Base-by-base conservation (phyloP, 768 basidiomycete species). In the Fistulinella prunicolor region DNA sequence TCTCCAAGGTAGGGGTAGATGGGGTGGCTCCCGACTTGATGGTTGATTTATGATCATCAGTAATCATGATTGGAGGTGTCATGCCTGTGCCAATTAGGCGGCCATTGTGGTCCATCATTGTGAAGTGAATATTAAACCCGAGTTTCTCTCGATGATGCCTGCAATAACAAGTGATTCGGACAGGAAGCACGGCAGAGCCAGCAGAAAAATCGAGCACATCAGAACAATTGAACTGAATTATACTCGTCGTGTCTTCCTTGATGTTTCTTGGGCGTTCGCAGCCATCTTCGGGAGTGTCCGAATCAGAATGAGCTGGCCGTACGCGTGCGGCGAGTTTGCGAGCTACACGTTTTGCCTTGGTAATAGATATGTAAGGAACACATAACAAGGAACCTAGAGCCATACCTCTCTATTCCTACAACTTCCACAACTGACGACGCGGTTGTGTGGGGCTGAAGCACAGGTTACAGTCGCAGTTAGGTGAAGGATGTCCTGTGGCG, bases 151-250 rank as follows among this genome's bases (percentile, higher is more conserved):
- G 86, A 70, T 99, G 95, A 74, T 98, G 96, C 43, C 95, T 85
- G 58, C 96, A 98, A 66, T 99, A 99, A 69, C 96, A 99, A 7
- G 95, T 95, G 51, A 99, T 91, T 38, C 96, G 82, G 30, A 96
- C 82, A 8, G 95, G 95, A n/a, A 99, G 75, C 17, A 89, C 78
- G 21, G 85, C 85, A 17, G 90, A 88, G 19, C 96, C 96, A 12
- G 83, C 75, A 6, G 83, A 85, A 64, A 98, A 93, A 62, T 94
- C 91, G 39, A 97, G 79, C 36, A 89, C 76, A 55, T 94, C 89
- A 0, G 89, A 78, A 55, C 94, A 95, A 61, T 98, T 98, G 72
- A 98, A 99, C 51, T 98, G 87, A 40, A 99, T 85, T 59, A 99
- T 94, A 59, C 85, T 86, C 19, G 80, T 83, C 4, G 83, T 83